These are phyloP conservation scores for Tolypocladium amazonense DNA, from an alignment of 2,329 filamentous ascomycete genomes.

Conservation along the genomic window DNA sequence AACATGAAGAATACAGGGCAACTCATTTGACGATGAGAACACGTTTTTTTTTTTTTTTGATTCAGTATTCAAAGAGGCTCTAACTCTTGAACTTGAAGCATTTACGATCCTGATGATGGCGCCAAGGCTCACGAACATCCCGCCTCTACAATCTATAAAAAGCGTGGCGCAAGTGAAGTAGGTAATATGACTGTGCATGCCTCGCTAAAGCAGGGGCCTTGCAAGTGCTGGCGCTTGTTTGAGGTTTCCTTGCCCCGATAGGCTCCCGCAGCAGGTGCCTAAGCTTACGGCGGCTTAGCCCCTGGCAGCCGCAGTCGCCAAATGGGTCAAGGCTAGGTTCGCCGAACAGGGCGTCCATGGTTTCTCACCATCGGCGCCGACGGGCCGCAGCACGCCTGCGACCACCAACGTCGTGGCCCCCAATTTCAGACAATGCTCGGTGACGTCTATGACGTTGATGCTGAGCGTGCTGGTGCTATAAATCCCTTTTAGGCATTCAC, in stretches of 20 bases:
- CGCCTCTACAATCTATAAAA: neutral
- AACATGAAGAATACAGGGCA: too few relatives aligned
- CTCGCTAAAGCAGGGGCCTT: neutral
- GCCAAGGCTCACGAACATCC: too few relatives aligned
- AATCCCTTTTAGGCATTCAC: neutral
- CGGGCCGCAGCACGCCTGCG: neutral
- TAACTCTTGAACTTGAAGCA: too few relatives aligned
- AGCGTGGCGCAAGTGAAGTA: neutral
- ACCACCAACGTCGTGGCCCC: neutral
- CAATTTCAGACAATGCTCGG: neutral
- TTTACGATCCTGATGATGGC: too few relatives aligned
- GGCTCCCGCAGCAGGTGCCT: neutral
- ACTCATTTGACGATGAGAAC: too few relatives aligned
- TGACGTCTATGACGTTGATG: neutral
- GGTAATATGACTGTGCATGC: neutral
- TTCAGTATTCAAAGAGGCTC: too few relatives aligned
- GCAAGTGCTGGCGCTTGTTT: neutral
- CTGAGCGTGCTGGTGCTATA: neutral
- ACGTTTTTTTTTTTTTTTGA: too few relatives aligned
- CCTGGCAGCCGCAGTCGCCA: neutral
- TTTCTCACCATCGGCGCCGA: neutral
- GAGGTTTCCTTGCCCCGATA: neutral
- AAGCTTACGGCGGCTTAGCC: neutral
- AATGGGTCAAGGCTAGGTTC: neutral
- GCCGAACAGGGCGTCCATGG: neutral